Base-by-base conservation (phyloP, 345 rosid species). In the Gossypium turneri region DNA sequence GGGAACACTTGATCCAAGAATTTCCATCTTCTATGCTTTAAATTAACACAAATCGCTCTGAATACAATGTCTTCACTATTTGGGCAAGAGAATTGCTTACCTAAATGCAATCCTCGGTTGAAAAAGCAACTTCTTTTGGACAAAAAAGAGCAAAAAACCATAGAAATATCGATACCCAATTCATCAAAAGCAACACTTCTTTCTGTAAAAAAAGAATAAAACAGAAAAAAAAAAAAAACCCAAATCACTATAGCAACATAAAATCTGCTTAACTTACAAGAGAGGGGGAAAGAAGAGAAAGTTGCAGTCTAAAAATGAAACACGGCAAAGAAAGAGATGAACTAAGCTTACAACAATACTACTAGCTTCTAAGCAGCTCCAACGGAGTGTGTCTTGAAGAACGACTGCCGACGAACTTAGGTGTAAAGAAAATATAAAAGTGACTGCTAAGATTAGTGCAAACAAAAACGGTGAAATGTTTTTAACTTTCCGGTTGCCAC, bases 21-120 rank as follows among this genome's bases (percentile, higher is more conserved):
- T 48, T 82, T 86, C 92, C 94, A 91, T 90, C 78, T 84, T 82
- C 83, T 87, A n/a, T 83, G 90, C 70, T 73, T 87, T 59, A 88
- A 81, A 77, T 88, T 85, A 68, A 84, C 81, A 80, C 90, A 88
- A 60, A 88, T 22, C 68, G 94, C 85, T 64, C 73, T 78, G 53
- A 88, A 82, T 51, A 88, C 77, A 73, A 90, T 80, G 27, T 90
- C 86, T 66, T 87, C 91, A 6, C 82, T 55, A 43, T 58, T 76
- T 9, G 86, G 86, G 55, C 73, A 77, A 9, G 81, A 74, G 76
- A 86, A 81, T 29, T 74, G 78, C 53, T 77, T 80, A 76, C 85
- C 84, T 24, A 74, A 78, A 79, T 82, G 90, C 74, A 92, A 84
- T 70, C 75, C 78, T 61, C 90, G 84, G 57, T 67, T 70, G 16